Evolutionary conservation across 768 basidiomycete species (phyloP), one percentile per base, ranked within the genome.

Genomic region (Gymnopilus junonius): DNA sequence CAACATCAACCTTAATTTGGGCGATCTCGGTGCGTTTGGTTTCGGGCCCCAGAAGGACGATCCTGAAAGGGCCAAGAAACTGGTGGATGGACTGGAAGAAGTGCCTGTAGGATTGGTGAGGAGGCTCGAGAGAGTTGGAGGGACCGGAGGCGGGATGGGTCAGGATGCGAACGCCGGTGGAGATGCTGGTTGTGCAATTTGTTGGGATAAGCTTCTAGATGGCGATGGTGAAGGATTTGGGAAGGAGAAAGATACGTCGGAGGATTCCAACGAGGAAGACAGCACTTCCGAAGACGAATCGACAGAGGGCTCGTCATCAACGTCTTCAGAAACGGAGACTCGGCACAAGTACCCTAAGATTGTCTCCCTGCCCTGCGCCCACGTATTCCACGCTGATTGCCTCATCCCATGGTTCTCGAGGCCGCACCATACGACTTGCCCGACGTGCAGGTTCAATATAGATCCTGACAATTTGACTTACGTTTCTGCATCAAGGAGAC

Each of bases 401-500:
- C 83, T 94, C 35, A 72, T 90, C 10, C 92, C 92, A 1, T 94
- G 92, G 92, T 94, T 94, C 73, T 86, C 92, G 3, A 81, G 90
- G 61, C 89, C 91, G 11, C 82, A 80, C 43, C 89, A 90, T 66
- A 93, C 92, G 20, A 93, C 92, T 1, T 94, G 92, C 67, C 92
- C 92, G 0, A 91, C 90, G 0, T 94, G 92, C 75, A 79, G 92
- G 65, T 94, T 94, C 69, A 88, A 94, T 65, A 85, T 94, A 58
- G 92, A 94, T 69, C 92, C 92, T 0, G 87, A 92, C 59, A 88
- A 88, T 60, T 73, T 93, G 48, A 92, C 90, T 0, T 86, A 79
- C 56, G 74, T 72, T 12, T 70, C 75, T 15, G 64, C 74, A 20
- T 65, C 74, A 27, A 69, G 68, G 50, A 65, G 71, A 3, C 65